Conservation (phyloP, 2,329 filamentous ascomycete species). For the Didymella keratinophila region DNA sequence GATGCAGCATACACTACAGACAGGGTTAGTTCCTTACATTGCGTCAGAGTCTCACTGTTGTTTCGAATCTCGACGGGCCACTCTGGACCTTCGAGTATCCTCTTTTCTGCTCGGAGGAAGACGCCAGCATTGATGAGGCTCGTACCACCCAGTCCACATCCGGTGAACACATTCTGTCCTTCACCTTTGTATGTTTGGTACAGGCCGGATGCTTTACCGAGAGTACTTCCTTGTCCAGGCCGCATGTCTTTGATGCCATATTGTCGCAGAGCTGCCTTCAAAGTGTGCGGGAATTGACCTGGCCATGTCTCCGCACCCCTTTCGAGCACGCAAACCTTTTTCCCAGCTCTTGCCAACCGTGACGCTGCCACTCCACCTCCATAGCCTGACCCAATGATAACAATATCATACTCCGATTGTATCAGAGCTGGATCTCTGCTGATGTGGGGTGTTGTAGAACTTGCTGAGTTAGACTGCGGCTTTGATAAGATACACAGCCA, state of each 20-base stretch:
- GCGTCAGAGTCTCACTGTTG: conserved; percentile 42
- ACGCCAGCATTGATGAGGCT: conserved; percentile 23
- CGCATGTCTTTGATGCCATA: neutral
- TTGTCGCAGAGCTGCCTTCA: conserved; percentile 55
- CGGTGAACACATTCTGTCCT: conserved; percentile 69
- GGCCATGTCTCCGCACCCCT: conserved; percentile 70
- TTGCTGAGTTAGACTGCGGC: neutral
- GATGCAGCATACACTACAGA: neutral
- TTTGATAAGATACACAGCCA: neutral
- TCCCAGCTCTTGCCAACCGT: conserved; percentile 67
- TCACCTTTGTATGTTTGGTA: conserved; percentile 70
- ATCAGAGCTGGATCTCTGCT: conserved; percentile 44
- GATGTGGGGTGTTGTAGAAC: neutral
- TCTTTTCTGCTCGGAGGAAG: conserved; percentile 66
- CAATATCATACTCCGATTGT: conserved; percentile 66
- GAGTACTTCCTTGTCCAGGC: conserved; percentile 50
- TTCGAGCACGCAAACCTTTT: conserved; percentile 71
- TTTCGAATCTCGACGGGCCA: conserved; percentile 67
- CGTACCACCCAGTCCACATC: conserved; percentile 57
- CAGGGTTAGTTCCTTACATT: neutral
- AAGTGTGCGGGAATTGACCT: conserved; percentile 66
- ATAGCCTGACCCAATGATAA: conserved; percentile 75
- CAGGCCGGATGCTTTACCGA: conserved; percentile 66
- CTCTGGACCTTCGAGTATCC: conserved; percentile 60
- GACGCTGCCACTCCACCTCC: conserved; percentile 72